Evolutionary conservation across 2,329 filamentous ascomycete genomes (phyloP), one percentile per base, ranked within the genome.

Genomic region (Botrytis porri): DNA sequence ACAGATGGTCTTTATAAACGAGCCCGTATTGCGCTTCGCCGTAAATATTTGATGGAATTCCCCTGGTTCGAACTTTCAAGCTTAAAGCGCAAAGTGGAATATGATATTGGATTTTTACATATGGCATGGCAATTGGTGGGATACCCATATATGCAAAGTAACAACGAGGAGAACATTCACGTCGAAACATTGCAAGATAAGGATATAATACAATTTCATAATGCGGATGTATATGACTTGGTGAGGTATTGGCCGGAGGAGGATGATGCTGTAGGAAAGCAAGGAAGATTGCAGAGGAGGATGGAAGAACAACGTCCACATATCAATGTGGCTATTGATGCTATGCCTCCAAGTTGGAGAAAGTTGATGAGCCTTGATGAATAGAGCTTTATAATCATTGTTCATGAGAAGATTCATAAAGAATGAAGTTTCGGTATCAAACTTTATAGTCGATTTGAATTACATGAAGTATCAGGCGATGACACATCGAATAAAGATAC

Each of bases 11-110:
- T 62, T 22, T 70, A 70, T 10, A 70, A 63, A 32, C 20, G 69
- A 7, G 32, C 57, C 6, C 54, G 69, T 3, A 63, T 48, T 48
- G 32, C 69, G 8, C 41, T 70, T 14, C 29, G 59, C 10, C 39
- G 41, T n/a, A 70, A 70, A 39, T 70, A 70, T 63, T 8, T 70
- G 3, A 39, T 70, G 39, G 69, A 70, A 16, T 54, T 70, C 29
- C 69, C 69, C 8, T 70, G 69, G 69, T 70, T 62, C n/a, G 69
- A 70, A 51, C 22, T 48, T 10, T 62, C 54, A 9, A 45, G 59
- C 37, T 25, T 70, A 12, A 70, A 63, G 32, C 54, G 69, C 32
- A 70, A 70, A 43, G 69, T 70, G 12, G 69, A 62, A 22, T 70
- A 70, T 29, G 69, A 70, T 32, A 51, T 70, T 16, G 69, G 59